A percentile compares a stretch with the other conserved stretches of the same genome.
phyloP scores from a whole-genome alignment of 306 rosid genomes.

The Begonia masoniana region DNA sequence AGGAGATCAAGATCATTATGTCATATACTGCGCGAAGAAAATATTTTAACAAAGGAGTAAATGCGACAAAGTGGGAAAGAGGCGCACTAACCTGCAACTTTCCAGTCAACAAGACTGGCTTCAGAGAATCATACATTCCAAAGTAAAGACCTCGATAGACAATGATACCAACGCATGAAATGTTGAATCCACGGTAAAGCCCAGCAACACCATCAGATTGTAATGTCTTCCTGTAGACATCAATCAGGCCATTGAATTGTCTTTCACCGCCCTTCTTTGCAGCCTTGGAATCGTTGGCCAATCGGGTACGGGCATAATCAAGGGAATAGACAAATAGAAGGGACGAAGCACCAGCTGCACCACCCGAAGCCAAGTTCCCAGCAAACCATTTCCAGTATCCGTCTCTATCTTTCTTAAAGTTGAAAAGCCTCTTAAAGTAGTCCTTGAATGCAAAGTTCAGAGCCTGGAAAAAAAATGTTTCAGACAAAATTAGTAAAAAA shows the following conservation, averaged over 20 bases:
- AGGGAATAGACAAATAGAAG: constrained; percentile 51
- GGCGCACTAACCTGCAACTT: constrained; percentile 23
- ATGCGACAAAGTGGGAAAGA: no score
- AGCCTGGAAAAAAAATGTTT: constrained; percentile 25
- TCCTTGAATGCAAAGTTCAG: constrained; percentile 63
- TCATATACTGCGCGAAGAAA: not conserved
- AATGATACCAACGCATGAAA: constrained; percentile 52
- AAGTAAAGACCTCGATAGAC: constrained; percentile 68
- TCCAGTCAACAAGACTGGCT: constrained; percentile 45
- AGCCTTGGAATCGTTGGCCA: constrained; percentile 53
- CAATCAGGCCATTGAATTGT: constrained; percentile 51
- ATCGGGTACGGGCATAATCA: constrained; percentile 57
- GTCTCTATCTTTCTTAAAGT: constrained; percentile 54
- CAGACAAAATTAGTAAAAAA: not conserved
- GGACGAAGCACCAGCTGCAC: constrained; percentile 61
- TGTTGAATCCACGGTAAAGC: constrained; percentile 57
- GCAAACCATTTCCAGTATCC: constrained; percentile 62
- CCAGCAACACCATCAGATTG: constrained; percentile 45
- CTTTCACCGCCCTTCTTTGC: constrained; percentile 60
- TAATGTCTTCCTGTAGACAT: constrained; percentile 50
- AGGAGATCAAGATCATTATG: not conserved
- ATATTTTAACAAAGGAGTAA: no score
- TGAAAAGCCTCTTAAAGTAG: constrained; percentile 62
- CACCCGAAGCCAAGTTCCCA: constrained; percentile 54
- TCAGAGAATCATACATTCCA: constrained; percentile 55